Evolutionary conservation across 2,329 filamentous ascomycete species (phyloP).

Genomic region (Hypomyces rosellus): DNA sequence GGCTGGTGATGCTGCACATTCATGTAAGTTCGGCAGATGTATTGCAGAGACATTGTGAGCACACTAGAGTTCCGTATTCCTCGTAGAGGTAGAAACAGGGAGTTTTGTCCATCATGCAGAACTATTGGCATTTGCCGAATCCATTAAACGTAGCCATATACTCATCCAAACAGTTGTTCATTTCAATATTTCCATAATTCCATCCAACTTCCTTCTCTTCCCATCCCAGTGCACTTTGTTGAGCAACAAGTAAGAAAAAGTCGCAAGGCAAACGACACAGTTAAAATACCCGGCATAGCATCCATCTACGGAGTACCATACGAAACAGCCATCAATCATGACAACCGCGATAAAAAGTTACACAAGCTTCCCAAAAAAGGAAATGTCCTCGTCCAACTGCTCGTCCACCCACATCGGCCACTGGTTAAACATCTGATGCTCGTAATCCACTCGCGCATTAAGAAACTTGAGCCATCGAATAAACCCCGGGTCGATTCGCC

Average conservation of each 20-base stretch:
- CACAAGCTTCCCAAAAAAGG: slow-evolving; percentile 36
- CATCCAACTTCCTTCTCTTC: too few species aligned
- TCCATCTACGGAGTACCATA: too few species aligned
- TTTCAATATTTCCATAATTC: neutral
- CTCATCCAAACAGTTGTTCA: too few species aligned
- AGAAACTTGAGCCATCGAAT: slow-evolving; percentile 45
- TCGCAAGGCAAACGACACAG: neutral
- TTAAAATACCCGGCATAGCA: too few species aligned
- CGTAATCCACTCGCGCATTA: slow-evolving; percentile 40
- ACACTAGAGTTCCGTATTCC: neutral
- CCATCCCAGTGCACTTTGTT: too few species aligned
- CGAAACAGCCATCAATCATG: too few species aligned
- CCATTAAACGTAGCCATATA: neutral
- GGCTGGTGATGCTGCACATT: too few species aligned
- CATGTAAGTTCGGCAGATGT: too few species aligned
- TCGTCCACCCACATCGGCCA: slow-evolving; percentile 51
- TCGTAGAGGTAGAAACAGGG: neutral
- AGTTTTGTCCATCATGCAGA: neutral
- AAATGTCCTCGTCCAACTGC: slow-evolving; percentile 39
- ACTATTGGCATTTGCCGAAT: neutral
- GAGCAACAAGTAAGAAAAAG: neutral
- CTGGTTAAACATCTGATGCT: slow-evolving; percentile 40
- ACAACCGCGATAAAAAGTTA: neutral
- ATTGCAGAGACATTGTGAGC: too few species aligned
- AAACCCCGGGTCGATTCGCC: slow-evolving; percentile 36